Base-by-base conservation (phyloP, 208 protist species). In the Leishmania aethiopica region DNA sequence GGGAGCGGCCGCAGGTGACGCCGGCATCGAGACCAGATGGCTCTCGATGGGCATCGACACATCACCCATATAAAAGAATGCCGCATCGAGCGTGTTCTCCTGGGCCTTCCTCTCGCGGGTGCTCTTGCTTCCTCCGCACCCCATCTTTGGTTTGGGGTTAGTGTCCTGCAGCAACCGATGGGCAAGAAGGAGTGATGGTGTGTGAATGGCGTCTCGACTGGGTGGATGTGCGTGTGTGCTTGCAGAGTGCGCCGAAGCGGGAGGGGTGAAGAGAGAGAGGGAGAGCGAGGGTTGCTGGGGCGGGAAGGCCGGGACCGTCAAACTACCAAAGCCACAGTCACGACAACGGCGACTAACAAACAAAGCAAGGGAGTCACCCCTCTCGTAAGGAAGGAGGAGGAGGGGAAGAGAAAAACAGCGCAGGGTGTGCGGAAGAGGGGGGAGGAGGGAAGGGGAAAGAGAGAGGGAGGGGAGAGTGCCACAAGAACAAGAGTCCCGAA, bases 121-220 rank as follows among this genome's bases (percentile, higher is more conserved):
- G 66, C 77, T 77, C 62, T 88, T 92, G 73, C 86, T 89, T 64
- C 79, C 83, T 66, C 79, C 19, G 76, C 88, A 92, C 13, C 88
- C 88, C 88, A 92, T 92, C 32, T 32, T 77, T 28, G 6, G 47
- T 51, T 73, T 28, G 3, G 0, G 17, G 64, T 69, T 11, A 2
- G 11, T 22, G 28, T 15, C n/a, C 6, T 37, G 28, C 64, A 66
- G 64, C 32, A 13, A 22, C 15, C 51, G 51, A 55, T 19, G 45
- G 42, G n/a, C 22, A 35, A 53, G 25, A 51, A 53, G 28, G 42
- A 1, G 67, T 47, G 42, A 32, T 7, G n/a, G 45, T 40, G 45
- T 40, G 32, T 40, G 32, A 22, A 25, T 7, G 32, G 5, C 62
- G 28, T 69, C 62, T 35, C 13, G 11, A 40, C 62, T 69, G 62